Evolutionary conservation across 768 basidiomycete genomes (phyloP), one percentile per base, ranked within the genome.

Genomic region (Lactifluus pinguis): DNA sequence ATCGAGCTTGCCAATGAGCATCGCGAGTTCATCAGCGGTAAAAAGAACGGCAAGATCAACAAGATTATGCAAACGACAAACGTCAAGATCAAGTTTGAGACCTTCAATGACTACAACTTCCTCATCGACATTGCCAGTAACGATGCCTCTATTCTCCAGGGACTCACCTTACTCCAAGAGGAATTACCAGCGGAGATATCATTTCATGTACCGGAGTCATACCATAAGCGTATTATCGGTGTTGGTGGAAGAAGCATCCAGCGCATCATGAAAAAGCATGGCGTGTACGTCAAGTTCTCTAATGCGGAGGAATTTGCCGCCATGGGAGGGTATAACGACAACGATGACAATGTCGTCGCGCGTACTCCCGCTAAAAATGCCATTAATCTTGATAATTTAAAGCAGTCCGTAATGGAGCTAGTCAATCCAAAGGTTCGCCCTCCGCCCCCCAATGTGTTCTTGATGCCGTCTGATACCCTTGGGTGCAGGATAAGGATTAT

Each of bases 21-120:
- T 67, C 86, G 95, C 61, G 95, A 99, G 67, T 99, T 98, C 75
- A 97, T 99, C 73, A 91, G 89, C 59, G 95, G 95, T 48, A 99
- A 99, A 80, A 98, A 98, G 80, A 98, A 98, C 69, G 95, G 95
- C 60, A 99, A 99, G 76, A 92, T 98, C 73, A 98, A 98, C 79
- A 98, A 98, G 77, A 97, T 98, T 72, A 98, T 98, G 92, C 94
- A 98, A 73, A 87, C 86, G 13, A 89, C 95, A 34, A 91, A 89
- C 67, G 94, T 95, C 71, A 95, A 97, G 77, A 97, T 99, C 79
- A 97, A 97, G 75, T 98, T 98, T 64, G 95, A 98, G 77, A 95
- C 95, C 6, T 91, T 95, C 77, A 97, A 94, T 71, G 93, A 95
- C 70, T 85, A 93, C 72, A 93, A 95, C 72, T 94, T 95, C 76